Evolutionary conservation across 2,329 filamentous ascomycete genomes (phyloP).

Genomic region (Pseudogymnoascus sp.): DNA sequence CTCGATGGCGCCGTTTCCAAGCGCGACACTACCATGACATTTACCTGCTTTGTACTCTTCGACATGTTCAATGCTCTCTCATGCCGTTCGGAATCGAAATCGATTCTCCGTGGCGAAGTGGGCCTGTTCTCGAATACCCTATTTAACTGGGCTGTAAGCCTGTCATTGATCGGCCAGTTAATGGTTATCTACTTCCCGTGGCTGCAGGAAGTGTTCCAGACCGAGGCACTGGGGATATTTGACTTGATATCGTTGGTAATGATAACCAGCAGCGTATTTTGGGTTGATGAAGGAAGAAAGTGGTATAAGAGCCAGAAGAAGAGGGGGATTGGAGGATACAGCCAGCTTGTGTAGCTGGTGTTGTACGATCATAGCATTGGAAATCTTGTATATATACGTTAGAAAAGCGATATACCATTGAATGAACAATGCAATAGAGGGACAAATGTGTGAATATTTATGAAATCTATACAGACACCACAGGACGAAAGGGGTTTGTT

Average conservation of each 20-base stretch:
- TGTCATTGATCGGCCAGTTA: slow-evolving; percentile 77
- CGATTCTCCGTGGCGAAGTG: slow-evolving; percentile 77
- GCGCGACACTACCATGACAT: slow-evolving; percentile 98
- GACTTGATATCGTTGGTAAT: slow-evolving; percentile 68
- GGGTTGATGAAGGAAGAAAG: slow-evolving; percentile 88
- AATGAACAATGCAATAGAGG: neutral
- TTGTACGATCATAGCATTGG: slow-evolving; percentile 1
- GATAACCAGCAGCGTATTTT: slow-evolving; percentile 86
- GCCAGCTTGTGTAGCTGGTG: slow-evolving; percentile 48
- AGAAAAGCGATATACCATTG: slow-evolving; percentile 3
- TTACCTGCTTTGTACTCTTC: slow-evolving; percentile 97
- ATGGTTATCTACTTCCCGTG: slow-evolving; percentile 93
- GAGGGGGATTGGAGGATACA: slow-evolving; percentile 56
- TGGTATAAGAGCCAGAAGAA: slow-evolving; percentile 55
- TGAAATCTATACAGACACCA: neutral
- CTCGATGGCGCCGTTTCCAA: slow-evolving; percentile 75
- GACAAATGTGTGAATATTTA: neutral
- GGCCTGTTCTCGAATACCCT: slow-evolving; percentile 79
- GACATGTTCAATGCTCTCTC: slow-evolving; percentile 99
- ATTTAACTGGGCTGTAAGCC: slow-evolving; percentile 91
- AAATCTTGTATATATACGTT: slow-evolving; percentile 7
- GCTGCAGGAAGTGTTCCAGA: slow-evolving; percentile 92
- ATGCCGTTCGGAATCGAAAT: slow-evolving; percentile 87
- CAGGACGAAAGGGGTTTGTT: neutral
- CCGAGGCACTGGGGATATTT: slow-evolving; percentile 67